phyloP scores from a whole-genome alignment of 805 yeast species.

The Metschnikowia lachancei region DNA sequence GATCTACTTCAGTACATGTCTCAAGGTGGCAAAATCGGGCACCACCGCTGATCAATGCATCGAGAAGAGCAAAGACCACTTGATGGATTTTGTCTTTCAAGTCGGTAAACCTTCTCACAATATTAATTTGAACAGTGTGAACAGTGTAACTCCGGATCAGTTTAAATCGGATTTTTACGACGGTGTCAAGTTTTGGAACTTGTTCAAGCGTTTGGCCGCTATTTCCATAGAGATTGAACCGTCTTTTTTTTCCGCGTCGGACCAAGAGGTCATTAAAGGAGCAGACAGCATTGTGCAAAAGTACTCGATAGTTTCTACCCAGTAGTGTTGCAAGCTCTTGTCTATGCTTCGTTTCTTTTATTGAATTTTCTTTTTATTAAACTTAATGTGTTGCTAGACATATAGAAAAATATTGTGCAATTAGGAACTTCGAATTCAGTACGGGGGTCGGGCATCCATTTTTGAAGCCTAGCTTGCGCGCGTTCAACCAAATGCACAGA shows the following conservation, averaged over 20 bases:
- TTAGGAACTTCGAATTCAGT: too few species aligned
- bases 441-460: too few species aligned
- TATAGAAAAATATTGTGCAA: too few species aligned
- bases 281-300: slow-evolving; percentile 24
- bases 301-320: background rate
- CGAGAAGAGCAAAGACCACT: slow-evolving; percentile 29
- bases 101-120: slow-evolving; percentile 38
- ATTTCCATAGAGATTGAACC: slow-evolving; percentile 28
- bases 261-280: slow-evolving; percentile 22
- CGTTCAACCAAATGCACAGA: background rate
- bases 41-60: slow-evolving; percentile 27
- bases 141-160: slow-evolving; percentile 35
- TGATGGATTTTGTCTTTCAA: slow-evolving; percentile 38
- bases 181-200: slow-evolving; percentile 37
- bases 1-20: slow-evolving; percentile 47
- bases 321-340: too few species aligned
- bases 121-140: slow-evolving; percentile 41
- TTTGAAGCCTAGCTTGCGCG: too few species aligned
- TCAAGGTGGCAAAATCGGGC: slow-evolving; percentile 27
- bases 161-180: slow-evolving; percentile 29
- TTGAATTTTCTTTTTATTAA: too few species aligned
- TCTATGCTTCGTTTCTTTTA: too few species aligned
- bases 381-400: too few species aligned
- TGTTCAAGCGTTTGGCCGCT: slow-evolving; percentile 29
- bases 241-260: slow-evolving; percentile 25